A percentile compares a stretch with the other conserved stretches of the same genome.
These are phyloP conservation scores for Malus hybrid DNA, from an alignment of 331 rosid species.

Conservation along the genomic window DNA sequence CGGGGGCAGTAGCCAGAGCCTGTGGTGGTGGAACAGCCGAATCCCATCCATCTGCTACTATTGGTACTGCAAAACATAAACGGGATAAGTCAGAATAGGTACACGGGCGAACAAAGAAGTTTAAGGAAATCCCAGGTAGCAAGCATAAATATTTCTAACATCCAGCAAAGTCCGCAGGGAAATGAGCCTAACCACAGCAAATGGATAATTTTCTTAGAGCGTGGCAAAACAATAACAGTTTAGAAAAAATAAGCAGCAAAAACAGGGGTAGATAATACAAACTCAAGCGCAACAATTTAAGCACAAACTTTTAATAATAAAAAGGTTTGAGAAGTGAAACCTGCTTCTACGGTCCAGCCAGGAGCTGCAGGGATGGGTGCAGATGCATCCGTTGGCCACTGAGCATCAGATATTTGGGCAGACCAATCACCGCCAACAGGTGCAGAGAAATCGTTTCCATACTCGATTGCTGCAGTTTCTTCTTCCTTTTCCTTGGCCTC, in stretches of 20 bases:
- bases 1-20: constrained; percentile 5
- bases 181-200: background rate
- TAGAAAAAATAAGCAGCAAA: background rate
- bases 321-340: background rate
- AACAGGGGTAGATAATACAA: background rate
- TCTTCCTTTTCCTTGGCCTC: constrained; percentile 73
- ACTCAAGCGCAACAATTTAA: background rate
- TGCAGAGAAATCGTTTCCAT: constrained; percentile 25
- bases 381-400: constrained; percentile 43
- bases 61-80: background rate
- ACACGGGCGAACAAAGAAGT: background rate
- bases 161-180: background rate
- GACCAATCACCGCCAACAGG: constrained; percentile 39
- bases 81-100: background rate
- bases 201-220: background rate
- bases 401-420: constrained; percentile 40
- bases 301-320: background rate
- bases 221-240: background rate
- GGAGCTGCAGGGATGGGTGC: constrained; percentile 22
- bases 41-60: constrained; percentile 53
- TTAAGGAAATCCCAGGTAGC: background rate
- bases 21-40: constrained; percentile 30
- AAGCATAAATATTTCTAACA: background rate
- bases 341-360: constrained; percentile 31
- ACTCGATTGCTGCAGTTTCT: constrained; percentile 34